Conservation (phyloP, 495 filamentous ascomycete species). For the Neurospora sp. region DNA sequence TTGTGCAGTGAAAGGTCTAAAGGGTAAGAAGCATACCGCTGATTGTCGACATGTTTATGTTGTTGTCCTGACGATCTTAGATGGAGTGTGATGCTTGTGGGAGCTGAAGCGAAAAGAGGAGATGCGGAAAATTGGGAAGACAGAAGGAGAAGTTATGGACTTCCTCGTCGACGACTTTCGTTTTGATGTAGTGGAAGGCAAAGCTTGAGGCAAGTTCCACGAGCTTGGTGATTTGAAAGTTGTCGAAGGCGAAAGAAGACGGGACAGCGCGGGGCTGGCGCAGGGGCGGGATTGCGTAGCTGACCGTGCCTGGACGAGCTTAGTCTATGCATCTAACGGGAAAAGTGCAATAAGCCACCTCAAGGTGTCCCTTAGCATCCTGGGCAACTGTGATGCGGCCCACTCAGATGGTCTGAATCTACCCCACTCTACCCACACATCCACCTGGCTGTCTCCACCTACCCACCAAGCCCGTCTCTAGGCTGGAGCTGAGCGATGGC, state of each 20-base stretch:
- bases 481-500: neutral
- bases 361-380: neutral
- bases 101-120: neutral
- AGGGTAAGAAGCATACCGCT: constrained; percentile 11
- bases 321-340: neutral
- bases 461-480: neutral
- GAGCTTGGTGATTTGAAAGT: constrained; percentile 6
- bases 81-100: neutral
- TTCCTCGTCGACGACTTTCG: neutral
- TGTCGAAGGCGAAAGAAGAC: constrained; percentile 14
- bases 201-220: neutral
- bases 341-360: neutral
- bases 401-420: neutral
- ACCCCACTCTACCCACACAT: neutral
- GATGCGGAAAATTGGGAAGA: neutral
- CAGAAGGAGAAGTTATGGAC: neutral
- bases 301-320: neutral
- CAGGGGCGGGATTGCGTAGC: constrained; percentile 11
- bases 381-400: neutral
- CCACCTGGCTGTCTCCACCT: neutral
- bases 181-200: neutral
- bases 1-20: neutral
- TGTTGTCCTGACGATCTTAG: neutral
- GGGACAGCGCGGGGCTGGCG: constrained; percentile 10
- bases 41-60: constrained; percentile 17